These are phyloP conservation scores for Ophiostoma sp. DNA, from an alignment of 2,329 filamentous ascomycete species.

Conservation along the genomic window DNA sequence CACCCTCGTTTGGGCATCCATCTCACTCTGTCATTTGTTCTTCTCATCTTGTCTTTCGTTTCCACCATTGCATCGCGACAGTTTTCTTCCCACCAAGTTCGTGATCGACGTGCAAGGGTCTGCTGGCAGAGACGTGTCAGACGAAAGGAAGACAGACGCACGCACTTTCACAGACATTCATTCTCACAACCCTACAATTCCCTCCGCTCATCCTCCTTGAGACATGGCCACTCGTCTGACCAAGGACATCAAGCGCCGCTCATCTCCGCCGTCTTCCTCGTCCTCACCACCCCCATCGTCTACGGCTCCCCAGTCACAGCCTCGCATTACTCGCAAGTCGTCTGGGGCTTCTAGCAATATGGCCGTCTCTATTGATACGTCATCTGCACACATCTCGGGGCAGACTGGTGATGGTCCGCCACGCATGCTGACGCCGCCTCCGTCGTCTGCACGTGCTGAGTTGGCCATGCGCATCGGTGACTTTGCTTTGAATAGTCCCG, in stretches of 20 bases:
- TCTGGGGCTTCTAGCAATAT: neutral
- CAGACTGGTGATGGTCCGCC: neutral
- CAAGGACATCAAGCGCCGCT: slow-evolving; percentile 7
- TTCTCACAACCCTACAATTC: neutral
- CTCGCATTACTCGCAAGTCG: neutral
- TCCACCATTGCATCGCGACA: neutral
- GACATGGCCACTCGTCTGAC: slow-evolving; percentile 13
- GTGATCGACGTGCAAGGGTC: slow-evolving; percentile 7
- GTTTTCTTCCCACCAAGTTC: neutral
- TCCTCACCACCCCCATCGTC: neutral
- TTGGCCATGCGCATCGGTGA: slow-evolving; percentile 24
- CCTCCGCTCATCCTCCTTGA: neutral
- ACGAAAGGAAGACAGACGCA: neutral
- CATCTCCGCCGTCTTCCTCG: slow-evolving; percentile 9
- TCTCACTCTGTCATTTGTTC: neutral
- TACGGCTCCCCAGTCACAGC: neutral
- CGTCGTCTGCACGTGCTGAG: slow-evolving; percentile 18
- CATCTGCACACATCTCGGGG: neutral
- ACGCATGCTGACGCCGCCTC: slow-evolving; percentile 27
- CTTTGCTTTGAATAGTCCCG: slow-evolving; percentile 24
- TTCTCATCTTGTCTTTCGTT: neutral
- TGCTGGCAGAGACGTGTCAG: neutral
- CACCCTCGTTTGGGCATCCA: neutral
- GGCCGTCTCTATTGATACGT: slow-evolving; percentile 16
- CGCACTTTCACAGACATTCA: neutral